A percentile compares a stretch with the other conserved stretches of the same genome.
Conservation (phyloP, 2,329 filamentous ascomycete genomes). For the Phoma sp. region DNA sequence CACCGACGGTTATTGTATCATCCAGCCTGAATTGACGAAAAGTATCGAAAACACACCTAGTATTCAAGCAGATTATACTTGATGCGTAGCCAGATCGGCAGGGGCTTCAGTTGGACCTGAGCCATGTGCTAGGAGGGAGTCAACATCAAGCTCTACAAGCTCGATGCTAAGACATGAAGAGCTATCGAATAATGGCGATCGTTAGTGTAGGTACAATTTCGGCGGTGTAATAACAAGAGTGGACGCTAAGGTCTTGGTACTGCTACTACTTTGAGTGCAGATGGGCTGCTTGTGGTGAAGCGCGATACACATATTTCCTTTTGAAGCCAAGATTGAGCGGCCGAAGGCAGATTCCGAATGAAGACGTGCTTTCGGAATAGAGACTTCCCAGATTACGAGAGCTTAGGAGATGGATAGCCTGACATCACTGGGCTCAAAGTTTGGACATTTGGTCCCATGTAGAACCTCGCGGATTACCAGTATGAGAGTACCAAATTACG, state of each 20-base stretch:
- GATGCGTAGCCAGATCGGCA: slow-evolving; percentile 27
- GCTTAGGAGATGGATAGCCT: too few relatives aligned
- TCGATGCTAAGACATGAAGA: background rate
- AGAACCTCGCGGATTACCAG: too few relatives aligned
- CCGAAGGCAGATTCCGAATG: background rate
- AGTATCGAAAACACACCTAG: slow-evolving; percentile 18
- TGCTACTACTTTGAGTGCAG: background rate
- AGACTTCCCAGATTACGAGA: background rate
- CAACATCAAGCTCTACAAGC: background rate
- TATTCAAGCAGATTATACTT: background rate
- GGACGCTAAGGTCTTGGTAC: background rate
- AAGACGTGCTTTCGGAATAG: background rate
- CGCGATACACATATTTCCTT: background rate
- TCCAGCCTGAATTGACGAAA: slow-evolving; percentile 29
- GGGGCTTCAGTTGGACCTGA: slow-evolving; percentile 7
- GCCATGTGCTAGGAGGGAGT: background rate
- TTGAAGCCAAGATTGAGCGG: background rate
- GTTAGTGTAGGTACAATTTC: background rate
- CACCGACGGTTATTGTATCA: slow-evolving; percentile 25
- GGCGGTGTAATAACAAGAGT: background rate
- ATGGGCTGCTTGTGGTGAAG: background rate
- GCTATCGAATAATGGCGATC: background rate
- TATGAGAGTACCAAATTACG: too few relatives aligned
- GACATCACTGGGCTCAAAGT: too few relatives aligned
- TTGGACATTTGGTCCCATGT: too few relatives aligned